Conservation (phyloP, 805 yeast genomes). For the Cyberlindnera veronae region DNA sequence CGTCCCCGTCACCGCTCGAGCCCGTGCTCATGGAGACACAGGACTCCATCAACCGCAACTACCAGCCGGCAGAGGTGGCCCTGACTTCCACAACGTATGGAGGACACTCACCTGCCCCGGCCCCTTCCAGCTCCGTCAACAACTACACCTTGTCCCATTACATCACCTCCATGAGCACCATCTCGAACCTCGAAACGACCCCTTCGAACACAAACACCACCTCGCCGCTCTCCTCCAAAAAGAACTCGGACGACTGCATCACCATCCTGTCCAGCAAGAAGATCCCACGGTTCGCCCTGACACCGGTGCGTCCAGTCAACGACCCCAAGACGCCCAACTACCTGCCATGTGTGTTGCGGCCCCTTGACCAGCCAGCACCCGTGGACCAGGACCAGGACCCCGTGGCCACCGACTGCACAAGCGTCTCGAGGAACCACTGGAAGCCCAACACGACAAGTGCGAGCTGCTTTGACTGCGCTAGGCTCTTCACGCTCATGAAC, state of each 20-base stretch:
- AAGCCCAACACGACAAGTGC: constrained; percentile 55
- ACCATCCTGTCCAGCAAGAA: constrained; percentile 13
- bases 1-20: constrained; percentile 1
- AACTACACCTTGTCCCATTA: constrained; percentile 14
- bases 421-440: constrained; percentile 52
- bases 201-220: constrained; percentile 6
- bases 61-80: constrained; percentile 25
- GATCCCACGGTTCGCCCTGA: constrained; percentile 18
- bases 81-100: constrained; percentile 11
- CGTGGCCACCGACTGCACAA: no score
- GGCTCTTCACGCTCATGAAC: constrained; percentile 59
- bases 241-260: constrained; percentile 24
- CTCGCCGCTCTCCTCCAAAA: constrained; percentile 21
- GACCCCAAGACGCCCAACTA: constrained; percentile 73
- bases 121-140: constrained; percentile 15
- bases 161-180: constrained; percentile 12
- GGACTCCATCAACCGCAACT: constrained; percentile 1
- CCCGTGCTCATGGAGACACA: not conserved
- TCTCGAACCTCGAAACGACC: constrained; percentile 12
- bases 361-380: constrained; percentile 19
- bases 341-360: constrained; percentile 71
- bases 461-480: constrained; percentile 58
- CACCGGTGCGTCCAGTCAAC: constrained; percentile 55
- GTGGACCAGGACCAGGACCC: no score
- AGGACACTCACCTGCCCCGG: constrained; percentile 7